phyloP scores from a whole-genome alignment of 306 rosid genomes.

The Dryas octopetala region DNA sequence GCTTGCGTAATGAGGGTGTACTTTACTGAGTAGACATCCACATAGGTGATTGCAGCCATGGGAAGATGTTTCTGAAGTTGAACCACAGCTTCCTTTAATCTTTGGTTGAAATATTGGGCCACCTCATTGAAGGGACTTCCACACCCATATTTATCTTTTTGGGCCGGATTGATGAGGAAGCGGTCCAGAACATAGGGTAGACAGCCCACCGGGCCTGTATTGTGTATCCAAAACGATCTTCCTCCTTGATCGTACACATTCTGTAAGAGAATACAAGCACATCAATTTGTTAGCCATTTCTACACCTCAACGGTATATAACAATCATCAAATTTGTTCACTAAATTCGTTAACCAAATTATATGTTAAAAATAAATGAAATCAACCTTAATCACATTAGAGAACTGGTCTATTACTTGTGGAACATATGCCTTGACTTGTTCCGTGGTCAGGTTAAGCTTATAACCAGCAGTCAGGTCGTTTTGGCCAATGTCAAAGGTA shows the following conservation, averaged over 20 bases:
- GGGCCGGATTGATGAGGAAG: constrained; percentile 21
- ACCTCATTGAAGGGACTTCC: constrained; percentile 50
- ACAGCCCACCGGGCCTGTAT: constrained; percentile 53
- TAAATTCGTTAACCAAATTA: no score
- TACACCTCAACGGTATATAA: no score
- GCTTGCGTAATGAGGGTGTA: constrained; percentile 63
- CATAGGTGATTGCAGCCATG: constrained; percentile 67
- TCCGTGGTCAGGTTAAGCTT: constrained; percentile 55
- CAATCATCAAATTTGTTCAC: no score
- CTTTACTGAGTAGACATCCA: constrained; percentile 70
- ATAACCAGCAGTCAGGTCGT: constrained; percentile 69
- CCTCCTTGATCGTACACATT: constrained; percentile 32
- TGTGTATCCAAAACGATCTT: constrained; percentile 44
- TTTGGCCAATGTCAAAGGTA: constrained; percentile 80
- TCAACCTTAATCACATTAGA: constrained; percentile 26
- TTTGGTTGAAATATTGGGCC: constrained; percentile 59
- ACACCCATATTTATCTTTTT: constrained; percentile 62
- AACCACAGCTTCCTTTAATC: constrained; percentile 36
- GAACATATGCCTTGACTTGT: constrained; percentile 39
- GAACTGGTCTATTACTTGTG: constrained; percentile 28
- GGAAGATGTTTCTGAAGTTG: constrained; percentile 55
- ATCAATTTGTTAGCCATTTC: not conserved
- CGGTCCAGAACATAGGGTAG: constrained; percentile 36
- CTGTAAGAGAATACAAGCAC: not conserved
- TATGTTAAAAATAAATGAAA: not conserved